Base-by-base conservation (phyloP, 148 eudicot genomes). In the Rhododendron kiyosumense region DNA sequence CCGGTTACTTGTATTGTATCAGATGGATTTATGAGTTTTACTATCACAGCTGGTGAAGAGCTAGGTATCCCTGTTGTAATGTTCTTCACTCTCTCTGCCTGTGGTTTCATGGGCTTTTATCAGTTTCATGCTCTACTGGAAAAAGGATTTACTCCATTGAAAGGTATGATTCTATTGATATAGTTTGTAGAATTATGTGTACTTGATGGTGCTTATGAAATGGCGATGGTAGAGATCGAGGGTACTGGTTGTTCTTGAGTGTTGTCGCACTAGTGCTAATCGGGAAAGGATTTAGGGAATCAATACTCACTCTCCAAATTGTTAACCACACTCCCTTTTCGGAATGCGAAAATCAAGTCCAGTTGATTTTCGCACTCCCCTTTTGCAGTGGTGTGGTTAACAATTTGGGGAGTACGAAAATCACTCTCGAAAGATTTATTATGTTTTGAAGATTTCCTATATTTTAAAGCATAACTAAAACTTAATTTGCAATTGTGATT, bases 1-100 rank as follows among this genome's bases (percentile, higher is more conserved):
- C 67, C 84, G 14, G 88, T 87, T 17, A 87, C 79, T 84, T 69
- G 84, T 80, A 84, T 87, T 17, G 81, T 87, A 1, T 84, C 88
- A 15, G 88, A 87, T 80, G 86, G 86, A 5, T 36, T 78, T 24
- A 84, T 84, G 88, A n/a, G 79, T 6, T 87, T 87, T 57, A 51
- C 88, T 13, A 30, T 87, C 51, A 28, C 52, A 12, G 86, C 67
- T 3, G 88, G 83, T 7, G 74, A 87, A 46, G 80, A 83, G 41
- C 83, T 87, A 18, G 88, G 86, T 6, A 61, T 87, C 51, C 88
- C 88, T 26, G 79, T 79, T 7, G 81, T 43, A 38, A 38, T 71
- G 71, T 84, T 84, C 73, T 87, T 85, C 84, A 87, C 88, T 24
- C 5, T 84, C 10, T 52, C 86, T 38, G 86, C 88, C 2, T 79